Percentiles rank a stretch among this genome's conserved stretches.
Conservation (phyloP, 441 rosid species). For the Erodium texanum region DNA sequence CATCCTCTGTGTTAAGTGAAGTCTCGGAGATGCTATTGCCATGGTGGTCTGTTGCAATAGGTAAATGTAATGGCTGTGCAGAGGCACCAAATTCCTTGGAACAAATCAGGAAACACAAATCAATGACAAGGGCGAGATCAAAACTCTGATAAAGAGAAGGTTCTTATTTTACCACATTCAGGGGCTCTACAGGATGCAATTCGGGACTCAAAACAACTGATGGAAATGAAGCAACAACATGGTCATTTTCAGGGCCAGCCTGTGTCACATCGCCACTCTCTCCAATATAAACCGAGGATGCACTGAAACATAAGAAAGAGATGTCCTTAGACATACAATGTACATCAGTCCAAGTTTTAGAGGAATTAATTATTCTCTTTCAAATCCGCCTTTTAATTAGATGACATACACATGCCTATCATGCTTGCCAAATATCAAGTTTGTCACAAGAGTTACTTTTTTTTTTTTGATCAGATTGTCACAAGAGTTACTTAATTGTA, state of each 20-base stretch:
- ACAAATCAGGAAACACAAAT: slow-evolving; percentile 17
- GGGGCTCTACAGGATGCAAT: slow-evolving; percentile 38
- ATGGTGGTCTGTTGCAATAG: slow-evolving; percentile 54
- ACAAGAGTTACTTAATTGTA: not conserved
- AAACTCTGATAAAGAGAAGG: slow-evolving; percentile 7
- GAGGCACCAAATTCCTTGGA: slow-evolving; percentile 51
- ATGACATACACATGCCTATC: not conserved
- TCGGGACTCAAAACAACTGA: slow-evolving; percentile 45
- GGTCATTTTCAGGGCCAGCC: slow-evolving; percentile 41
- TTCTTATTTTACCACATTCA: slow-evolving; percentile 48
- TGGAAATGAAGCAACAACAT: slow-evolving; percentile 38
- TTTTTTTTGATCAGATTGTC: no score
- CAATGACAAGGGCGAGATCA: slow-evolving; percentile 18
- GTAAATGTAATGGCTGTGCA: slow-evolving; percentile 42
- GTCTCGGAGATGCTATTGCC: slow-evolving; percentile 55
- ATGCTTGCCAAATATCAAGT: slow-evolving; percentile 1
- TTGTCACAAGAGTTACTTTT: not conserved
- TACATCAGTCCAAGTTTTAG: not conserved
- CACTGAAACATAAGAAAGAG: slow-evolving; percentile 32
- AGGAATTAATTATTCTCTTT: not conserved
- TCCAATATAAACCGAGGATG: slow-evolving; percentile 45
- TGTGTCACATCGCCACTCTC: slow-evolving; percentile 40
- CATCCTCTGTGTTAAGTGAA: slow-evolving; percentile 75
- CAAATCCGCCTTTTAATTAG: slow-evolving; percentile 4
- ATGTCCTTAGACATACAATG: slow-evolving; percentile 13